A percentile compares a stretch with the other conserved stretches of the same genome.
Evolutionary conservation across 164 flowering plant genomes (phyloP).

Genomic region (Aristolochia californica): DNA sequence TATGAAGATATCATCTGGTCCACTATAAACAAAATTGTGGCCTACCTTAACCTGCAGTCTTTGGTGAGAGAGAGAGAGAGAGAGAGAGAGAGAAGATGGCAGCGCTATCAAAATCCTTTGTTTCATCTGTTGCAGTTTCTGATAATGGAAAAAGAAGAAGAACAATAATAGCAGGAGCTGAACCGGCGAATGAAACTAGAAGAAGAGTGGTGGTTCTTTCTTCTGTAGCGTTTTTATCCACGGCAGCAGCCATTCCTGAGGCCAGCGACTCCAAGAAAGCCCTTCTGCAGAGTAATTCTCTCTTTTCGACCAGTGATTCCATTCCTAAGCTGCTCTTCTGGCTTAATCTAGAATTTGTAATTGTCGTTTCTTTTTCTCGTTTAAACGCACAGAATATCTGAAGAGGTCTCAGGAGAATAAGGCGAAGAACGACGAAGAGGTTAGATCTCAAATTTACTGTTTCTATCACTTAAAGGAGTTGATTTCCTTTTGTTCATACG

Average conservation of each 20-base stretch:
- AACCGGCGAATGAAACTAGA: neutral
- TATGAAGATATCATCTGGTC: neutral
- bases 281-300: conserved; percentile 6
- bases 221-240: neutral
- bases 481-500: no score
- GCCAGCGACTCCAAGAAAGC: conserved; percentile 4
- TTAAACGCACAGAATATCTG: conserved; percentile 42
- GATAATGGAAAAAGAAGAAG: neutral
- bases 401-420: conserved; percentile 85
- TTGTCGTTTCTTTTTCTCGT: no score
- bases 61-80: neutral
- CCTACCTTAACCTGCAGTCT: no score
- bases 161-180: neutral
- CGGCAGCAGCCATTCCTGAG: conserved; percentile 4
- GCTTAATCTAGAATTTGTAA: no score
- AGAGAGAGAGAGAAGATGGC: neutral
- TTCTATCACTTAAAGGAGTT: no score
- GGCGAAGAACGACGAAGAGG: conserved; percentile 85
- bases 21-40: neutral
- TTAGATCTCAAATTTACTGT: conserved; percentile 4
- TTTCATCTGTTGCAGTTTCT: neutral
- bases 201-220: neutral
- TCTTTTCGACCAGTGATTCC: no score
- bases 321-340: no score
- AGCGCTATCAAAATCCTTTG: neutral